Evolutionary conservation across 2,329 filamentous ascomycete genomes (phyloP), one percentile per base, ranked within the genome.

Genomic region (Fusarium devonianum): DNA sequence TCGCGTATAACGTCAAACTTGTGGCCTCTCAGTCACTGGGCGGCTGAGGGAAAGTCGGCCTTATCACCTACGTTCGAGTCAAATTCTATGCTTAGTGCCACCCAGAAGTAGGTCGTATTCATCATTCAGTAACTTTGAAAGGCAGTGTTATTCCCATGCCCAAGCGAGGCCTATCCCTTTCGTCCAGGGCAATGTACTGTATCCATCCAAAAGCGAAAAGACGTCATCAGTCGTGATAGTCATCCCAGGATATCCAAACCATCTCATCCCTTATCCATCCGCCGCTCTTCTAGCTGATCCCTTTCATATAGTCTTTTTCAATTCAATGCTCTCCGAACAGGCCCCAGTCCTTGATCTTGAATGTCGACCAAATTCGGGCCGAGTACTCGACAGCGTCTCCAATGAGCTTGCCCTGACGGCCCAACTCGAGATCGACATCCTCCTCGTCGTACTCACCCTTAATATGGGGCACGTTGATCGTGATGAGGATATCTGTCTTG

Each of bases 381-480:
- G 84, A 84, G 67, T 88, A 85, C 68, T 90, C 87, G 26, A 87
- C 81, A 5, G 81, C 82, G 62, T 87, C 80, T 40, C 86, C 87
- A 64, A 90, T 86, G 57, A 89, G 73, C 70, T 84, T 80, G 4
- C 86, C 88, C 65, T 82, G 80, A 67, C 82, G 85, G 12, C 85
- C 85, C 47, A 84, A 72, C 66, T 84, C 79, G 46, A 86, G 73
- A 66, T 90, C 84, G 12, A 93, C 83, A 22, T 90, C 86, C 7
- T 87, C 86, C 70, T 86, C 83, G 63, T 86, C 78, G 68, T 91
- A 91, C 69, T 89, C 84, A 55, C 87, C 86, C 62, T 83, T 80
- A 60, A 91, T 87, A 67, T 94, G 88, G 19, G 92, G 93, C 36
- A 96, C 89, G 72, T 96, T 97, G 67, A 96, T 84, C 29, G 89